Evolutionary conservation across 805 yeast genomes (phyloP).

Genomic region (Isabelozyma gotoi): DNA sequence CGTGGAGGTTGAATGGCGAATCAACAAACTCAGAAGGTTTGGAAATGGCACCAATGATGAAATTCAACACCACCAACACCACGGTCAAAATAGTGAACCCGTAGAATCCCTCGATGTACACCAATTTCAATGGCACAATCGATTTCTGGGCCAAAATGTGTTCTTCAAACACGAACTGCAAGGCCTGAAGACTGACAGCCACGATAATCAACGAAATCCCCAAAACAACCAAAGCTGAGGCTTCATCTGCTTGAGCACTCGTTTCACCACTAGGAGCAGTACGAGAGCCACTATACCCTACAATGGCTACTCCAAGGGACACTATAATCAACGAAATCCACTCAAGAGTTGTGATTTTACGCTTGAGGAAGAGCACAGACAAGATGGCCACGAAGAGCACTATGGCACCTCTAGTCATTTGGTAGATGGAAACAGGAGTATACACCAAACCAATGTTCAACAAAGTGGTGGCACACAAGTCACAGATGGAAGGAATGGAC

Average conservation of each 20-base stretch:
- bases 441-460: slow-evolving; percentile 73
- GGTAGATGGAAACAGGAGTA: slow-evolving; percentile 78
- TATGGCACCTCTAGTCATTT: slow-evolving; percentile 81
- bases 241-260: slow-evolving; percentile 7
- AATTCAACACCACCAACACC: slow-evolving; percentile 45
- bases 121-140: slow-evolving; percentile 62
- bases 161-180: slow-evolving; percentile 79
- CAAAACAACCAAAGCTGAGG: slow-evolving; percentile 31
- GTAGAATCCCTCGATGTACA: slow-evolving; percentile 72
- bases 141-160: slow-evolving; percentile 54
- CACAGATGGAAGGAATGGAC: slow-evolving; percentile 69
- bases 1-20: slow-evolving; percentile 56
- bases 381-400: slow-evolving; percentile 74
- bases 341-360: slow-evolving; percentile 56
- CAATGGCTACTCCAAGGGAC: slow-evolving; percentile 65
- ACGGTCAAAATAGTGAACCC: slow-evolving; percentile 50
- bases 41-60: slow-evolving; percentile 34
- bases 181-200: slow-evolving; percentile 69
- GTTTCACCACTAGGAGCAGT: slow-evolving; percentile 12
- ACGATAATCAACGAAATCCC: slow-evolving; percentile 60
- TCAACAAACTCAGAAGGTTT: slow-evolving; percentile 34
- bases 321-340: slow-evolving; percentile 70
- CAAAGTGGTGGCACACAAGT: slow-evolving; percentile 69
- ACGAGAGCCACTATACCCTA: slow-evolving; percentile 66
- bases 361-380: slow-evolving; percentile 60